Percentiles rank a stretch among this genome's conserved stretches.
These are phyloP conservation scores for Acanthamoeba castellanii DNA, from an alignment of 208 protist genomes.

Conservation along the genomic window DNA sequence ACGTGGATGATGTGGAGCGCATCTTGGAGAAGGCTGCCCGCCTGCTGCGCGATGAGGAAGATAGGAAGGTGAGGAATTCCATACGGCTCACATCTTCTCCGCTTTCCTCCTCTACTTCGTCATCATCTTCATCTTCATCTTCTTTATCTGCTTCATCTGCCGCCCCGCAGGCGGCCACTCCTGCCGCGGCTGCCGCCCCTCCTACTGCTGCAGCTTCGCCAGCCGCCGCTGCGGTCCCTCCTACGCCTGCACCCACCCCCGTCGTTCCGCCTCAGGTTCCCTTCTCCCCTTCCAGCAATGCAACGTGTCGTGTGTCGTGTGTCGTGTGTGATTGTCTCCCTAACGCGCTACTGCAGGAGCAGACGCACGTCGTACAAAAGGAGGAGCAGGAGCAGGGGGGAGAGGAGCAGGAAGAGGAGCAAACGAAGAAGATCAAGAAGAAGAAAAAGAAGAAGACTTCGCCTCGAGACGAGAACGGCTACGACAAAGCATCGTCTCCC, in stretches of 20 bases:
- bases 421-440: not conserved
- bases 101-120: not conserved
- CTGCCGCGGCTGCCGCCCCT: not conserved
- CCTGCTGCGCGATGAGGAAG: conserved; percentile 30
- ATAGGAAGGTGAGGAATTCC: not conserved
- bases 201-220: not conserved
- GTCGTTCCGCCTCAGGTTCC: not conserved
- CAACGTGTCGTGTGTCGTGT: too few relatives aligned
- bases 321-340: too few relatives aligned
- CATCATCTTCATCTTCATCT: not conserved
- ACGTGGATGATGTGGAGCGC: conserved; percentile 33
- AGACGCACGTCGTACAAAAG: not conserved
- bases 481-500: not conserved
- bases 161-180: not conserved
- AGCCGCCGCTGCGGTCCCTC: not conserved
- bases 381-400: not conserved
- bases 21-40: conserved; percentile 34
- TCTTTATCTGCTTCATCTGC: too few relatives aligned
- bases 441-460: conserved; percentile 24
- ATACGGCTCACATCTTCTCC: not conserved
- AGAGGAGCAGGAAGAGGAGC: not conserved
- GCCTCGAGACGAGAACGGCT: not conserved
- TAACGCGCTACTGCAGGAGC: too few relatives aligned
- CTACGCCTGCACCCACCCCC: not conserved
- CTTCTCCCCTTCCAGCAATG: not conserved